Base-by-base conservation (phyloP, 306 rosid species). In the Prinsepia uniflora region DNA sequence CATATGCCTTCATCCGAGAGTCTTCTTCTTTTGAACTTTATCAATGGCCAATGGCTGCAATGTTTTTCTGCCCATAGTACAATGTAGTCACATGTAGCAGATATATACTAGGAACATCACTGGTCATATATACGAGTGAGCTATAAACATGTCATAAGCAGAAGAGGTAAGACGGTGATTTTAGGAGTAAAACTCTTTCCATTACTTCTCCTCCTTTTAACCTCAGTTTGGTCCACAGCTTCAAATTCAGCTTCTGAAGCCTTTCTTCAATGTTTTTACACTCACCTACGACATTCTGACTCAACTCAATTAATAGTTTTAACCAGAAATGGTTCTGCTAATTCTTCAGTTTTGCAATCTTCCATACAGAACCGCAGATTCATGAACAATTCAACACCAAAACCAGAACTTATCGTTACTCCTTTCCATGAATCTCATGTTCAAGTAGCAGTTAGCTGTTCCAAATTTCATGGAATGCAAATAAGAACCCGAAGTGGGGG, bases 341-440 rank as follows among this genome's bases (percentile, higher is more conserved):
- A 72, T 55, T 68, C 72, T 55, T 48, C 80, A 22, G 47, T 83
- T 43, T 63, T 85, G 34, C 63, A 81, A 11, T 80, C 74, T 40
- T 75, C 82, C 3, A 73, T 80, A 40, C 76, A 73, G 69, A 85
- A 85, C 79, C 48, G 8, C 53, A 80, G 82, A 74, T 86, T 86
- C 65, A 24, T 30, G 1, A 18, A 52, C 63, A 73, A 39, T 18
- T 73, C 87, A 74, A 60, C 63, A 0, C 83, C 74, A 48, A 86
- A 86, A 74, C 85, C 90, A 15, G 70, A 65, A 60, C 54, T 75
- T 20, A 81, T 86, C n/a, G 44, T 80, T 18, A 76, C 82, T 24
- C 85, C 87, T 50, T 61, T 41, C 4, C 55, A 45, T 46, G 48
- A 63, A 14, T 68, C 68, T 10, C 83, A 79, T 10, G 68, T 74